phyloP scores from a whole-genome alignment of 441 rosid genomes.

The Francoa sonchifolia region DNA sequence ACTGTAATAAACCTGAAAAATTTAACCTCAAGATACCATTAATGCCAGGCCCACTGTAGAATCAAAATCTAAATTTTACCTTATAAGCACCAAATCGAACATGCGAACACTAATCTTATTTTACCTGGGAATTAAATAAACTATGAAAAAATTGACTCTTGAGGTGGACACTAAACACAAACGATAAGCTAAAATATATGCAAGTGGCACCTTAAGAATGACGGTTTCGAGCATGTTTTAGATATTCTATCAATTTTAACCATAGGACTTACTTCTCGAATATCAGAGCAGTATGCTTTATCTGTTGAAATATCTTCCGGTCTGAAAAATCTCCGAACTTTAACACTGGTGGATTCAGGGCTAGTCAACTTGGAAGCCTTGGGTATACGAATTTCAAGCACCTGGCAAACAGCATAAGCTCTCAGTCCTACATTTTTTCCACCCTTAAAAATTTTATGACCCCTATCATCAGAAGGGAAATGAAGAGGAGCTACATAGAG shows the following conservation, averaged over 20 bases:
- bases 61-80: too few relatives aligned
- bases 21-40: background rate
- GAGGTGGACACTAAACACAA: too few relatives aligned
- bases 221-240: too few relatives aligned
- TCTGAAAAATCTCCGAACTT: conserved; percentile 24
- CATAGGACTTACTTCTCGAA: conserved; percentile 16
- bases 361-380: conserved; percentile 11
- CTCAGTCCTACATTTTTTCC: conserved; percentile 23
- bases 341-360: conserved; percentile 13
- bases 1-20: conserved; percentile 21
- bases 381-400: conserved; percentile 17
- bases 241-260: background rate
- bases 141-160: background rate
- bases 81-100: too few relatives aligned
- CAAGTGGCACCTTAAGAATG: background rate
- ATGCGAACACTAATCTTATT: too few relatives aligned
- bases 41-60: background rate
- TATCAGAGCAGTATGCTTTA: conserved; percentile 22
- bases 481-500: conserved; percentile 7
- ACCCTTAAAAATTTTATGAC: conserved; percentile 15
- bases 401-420: conserved; percentile 22
- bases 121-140: background rate
- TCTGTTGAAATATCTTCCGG: conserved; percentile 24
- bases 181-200: too few relatives aligned
- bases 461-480: conserved; percentile 2